Conservation (phyloP, 2,329 filamentous ascomycete species). For the Neonectria punicea region DNA sequence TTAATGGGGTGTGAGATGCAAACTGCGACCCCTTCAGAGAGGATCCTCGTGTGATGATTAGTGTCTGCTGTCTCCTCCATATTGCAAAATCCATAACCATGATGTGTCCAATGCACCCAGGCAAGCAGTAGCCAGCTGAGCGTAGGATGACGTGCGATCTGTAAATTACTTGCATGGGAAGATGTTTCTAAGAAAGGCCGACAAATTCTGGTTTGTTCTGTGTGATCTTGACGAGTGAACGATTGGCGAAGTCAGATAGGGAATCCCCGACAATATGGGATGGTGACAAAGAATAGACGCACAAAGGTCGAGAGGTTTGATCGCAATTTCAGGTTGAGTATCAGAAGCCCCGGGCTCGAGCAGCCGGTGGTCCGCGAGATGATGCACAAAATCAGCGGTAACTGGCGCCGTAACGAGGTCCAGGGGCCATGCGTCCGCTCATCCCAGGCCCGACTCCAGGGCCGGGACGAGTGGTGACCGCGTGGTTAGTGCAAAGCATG, state of each 20-base stretch:
- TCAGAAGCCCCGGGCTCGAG: neutral
- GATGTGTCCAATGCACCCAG: constrained; percentile 69
- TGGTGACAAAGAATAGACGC: constrained; percentile 41
- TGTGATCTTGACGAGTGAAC: constrained; percentile 48
- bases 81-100: constrained; percentile 71
- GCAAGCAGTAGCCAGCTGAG: constrained; percentile 59
- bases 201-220: constrained; percentile 57
- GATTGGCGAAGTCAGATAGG: constrained; percentile 45
- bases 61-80: constrained; percentile 51
- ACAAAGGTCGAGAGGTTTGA: constrained; percentile 17
- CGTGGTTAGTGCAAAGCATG: constrained; percentile 98
- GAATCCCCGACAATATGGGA: constrained; percentile 38
- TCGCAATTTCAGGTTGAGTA: constrained; percentile 12
- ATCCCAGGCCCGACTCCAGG: constrained; percentile 79
- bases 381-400: constrained; percentile 60
- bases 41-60: constrained; percentile 37
- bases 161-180: constrained; percentile 64
- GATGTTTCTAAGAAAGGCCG: constrained; percentile 59
- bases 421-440: constrained; percentile 65
- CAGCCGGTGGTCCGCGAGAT: constrained; percentile 1
- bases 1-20: constrained; percentile 40
- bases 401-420: constrained; percentile 65
- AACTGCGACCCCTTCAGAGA: constrained; percentile 30
- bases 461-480: constrained; percentile 86
- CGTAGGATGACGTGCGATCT: constrained; percentile 68